A percentile compares a stretch with the other conserved stretches of the same genome.
These are phyloP conservation scores for Erodium texanum DNA, from an alignment of 441 rosid species.

Conservation along the genomic window DNA sequence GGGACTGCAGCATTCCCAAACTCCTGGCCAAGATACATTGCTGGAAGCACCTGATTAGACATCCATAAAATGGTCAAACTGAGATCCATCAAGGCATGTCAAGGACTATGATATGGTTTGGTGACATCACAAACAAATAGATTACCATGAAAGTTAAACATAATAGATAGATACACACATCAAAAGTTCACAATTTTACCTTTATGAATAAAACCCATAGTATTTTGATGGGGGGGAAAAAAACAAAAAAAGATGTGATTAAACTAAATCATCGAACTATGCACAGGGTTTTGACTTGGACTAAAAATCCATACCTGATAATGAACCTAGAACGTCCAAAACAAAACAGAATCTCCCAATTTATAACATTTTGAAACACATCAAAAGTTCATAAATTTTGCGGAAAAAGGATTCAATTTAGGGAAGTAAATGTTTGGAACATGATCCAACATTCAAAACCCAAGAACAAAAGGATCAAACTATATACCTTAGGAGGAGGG, in stretches of 20 bases:
- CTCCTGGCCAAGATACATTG: constrained; percentile 55
- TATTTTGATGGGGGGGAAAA: not conserved
- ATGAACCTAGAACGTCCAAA: not conserved
- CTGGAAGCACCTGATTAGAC: constrained; percentile 44
- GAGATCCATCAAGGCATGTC: not conserved
- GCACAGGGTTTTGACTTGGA: not conserved
- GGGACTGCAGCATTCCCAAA: constrained; percentile 42
- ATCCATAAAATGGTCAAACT: not conserved
- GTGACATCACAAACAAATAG: not conserved
- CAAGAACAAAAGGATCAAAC: not conserved
- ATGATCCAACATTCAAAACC: constrained; percentile 4
- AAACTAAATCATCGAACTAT: not conserved
- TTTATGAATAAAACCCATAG: not conserved
- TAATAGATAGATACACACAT: not conserved
- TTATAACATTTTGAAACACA: not conserved
- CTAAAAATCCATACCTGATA: not conserved
- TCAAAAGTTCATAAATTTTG: not conserved
- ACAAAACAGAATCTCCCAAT: not conserved
- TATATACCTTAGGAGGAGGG: constrained; percentile 42
- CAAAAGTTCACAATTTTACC: not conserved
- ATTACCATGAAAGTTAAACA: not conserved
- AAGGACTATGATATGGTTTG: not conserved
- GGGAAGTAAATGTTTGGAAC: no score
- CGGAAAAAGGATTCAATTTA: no score
- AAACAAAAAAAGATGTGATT: not conserved